phyloP scores from a whole-genome alignment of 2,329 filamentous ascomycete genomes.

The Gaeumannomyces tritici region DNA sequence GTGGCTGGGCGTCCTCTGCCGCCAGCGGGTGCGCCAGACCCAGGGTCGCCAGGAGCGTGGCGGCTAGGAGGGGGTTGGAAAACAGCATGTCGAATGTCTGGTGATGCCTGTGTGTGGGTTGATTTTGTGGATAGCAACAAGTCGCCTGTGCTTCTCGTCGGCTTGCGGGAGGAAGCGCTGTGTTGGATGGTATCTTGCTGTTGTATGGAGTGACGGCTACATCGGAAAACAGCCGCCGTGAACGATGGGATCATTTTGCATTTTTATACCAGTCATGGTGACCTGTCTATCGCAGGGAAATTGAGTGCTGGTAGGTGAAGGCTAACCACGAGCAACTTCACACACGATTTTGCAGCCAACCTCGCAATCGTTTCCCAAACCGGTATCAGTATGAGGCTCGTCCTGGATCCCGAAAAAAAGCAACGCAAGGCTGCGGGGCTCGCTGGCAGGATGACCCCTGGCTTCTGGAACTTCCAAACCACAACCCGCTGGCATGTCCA shows the following conservation, averaged over 20 bases:
- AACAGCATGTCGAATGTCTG: background rate
- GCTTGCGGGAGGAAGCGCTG: background rate
- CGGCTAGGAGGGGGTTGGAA: background rate
- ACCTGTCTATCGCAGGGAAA: background rate
- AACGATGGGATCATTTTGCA: background rate
- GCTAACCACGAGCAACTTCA: background rate
- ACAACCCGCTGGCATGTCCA: background rate
- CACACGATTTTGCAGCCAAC: background rate
- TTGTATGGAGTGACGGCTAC: background rate
- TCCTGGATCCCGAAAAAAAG: background rate
- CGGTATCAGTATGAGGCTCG: background rate
- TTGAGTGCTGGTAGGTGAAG: background rate
- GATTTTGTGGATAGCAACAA: too few species aligned
- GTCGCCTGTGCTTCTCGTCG: too few species aligned
- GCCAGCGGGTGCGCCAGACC: background rate
- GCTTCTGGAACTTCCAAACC: background rate
- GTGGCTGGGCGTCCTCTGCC: background rate
- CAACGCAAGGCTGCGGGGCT: background rate
- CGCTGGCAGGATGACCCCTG: background rate
- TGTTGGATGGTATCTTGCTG: background rate
- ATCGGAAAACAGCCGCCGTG: background rate
- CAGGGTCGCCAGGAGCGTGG: background rate
- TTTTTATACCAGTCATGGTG: background rate
- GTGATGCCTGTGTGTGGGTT: background rate
- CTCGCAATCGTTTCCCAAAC: background rate